Evolutionary conservation across 208 protist genomes (phyloP), one percentile per base, ranked within the genome.

Genomic region (Zelonia costaricensis): DNA sequence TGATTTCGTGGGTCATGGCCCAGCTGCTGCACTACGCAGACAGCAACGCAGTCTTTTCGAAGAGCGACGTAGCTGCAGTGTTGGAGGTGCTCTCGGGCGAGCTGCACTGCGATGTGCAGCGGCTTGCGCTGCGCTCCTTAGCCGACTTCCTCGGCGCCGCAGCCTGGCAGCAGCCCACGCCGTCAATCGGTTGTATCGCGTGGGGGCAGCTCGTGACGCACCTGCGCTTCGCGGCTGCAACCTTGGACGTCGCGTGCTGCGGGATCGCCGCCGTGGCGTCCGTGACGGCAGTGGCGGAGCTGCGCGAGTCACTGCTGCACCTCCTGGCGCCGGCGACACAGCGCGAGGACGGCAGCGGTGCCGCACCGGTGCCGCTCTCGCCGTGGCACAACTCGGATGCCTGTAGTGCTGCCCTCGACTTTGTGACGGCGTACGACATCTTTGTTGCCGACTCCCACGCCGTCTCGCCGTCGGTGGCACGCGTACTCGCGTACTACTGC

Each of bases 401-500:
- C 27, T 77, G 71, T 54, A 75, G 68, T 61, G 78, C 69, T 30
- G 74, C 74, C 36, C 48, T 88, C 36, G 68, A 75, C 33, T 73
- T 80, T 55, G 51, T 65, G 53, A 45, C 67, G 36, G 44, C 51
- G 22, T 62, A 68, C 27, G 65, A 73, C 52, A 45, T 62, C 1
- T 40, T 36, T 40, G 52, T 54, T 10, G 44, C 61, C 25, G 27
- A 15, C 10, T 23, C 55, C n/a, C 51, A 48, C 62, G 18, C 44
- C 47, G 58, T 65, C 25, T 72, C 63, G 22, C 48, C 63, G 10
- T 52, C 25, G 0, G 57, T 85, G 7, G 55, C 80, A 28, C 35
- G 45, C 13, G 20, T 88, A 0, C 47, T 93, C 22, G 68, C 79
- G 8, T 58, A 73, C 40, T 86, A 84, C 57, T 78, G 79, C 10